phyloP scores from a whole-genome alignment of 2,329 filamentous ascomycete species.

The Tolypocladium ophioglossoides region DNA sequence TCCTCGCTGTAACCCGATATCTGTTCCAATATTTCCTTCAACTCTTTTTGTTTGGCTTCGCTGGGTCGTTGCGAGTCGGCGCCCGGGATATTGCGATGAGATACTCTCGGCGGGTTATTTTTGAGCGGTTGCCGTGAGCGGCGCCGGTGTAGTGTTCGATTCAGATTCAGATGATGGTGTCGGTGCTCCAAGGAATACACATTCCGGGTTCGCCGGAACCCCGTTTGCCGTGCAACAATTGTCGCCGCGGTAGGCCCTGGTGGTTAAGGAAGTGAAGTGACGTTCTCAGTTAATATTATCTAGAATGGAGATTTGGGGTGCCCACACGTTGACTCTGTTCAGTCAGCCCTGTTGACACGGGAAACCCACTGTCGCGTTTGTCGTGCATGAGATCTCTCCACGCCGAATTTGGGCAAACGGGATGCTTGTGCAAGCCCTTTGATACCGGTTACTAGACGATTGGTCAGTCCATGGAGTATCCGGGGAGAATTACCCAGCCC shows the following conservation, averaged over 20 bases:
- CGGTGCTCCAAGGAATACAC: neutral
- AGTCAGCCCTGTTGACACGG: neutral
- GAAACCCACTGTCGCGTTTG: neutral
- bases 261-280: neutral
- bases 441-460: neutral
- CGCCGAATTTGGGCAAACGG: neutral
- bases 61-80: slow-evolving; percentile 29
- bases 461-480: neutral
- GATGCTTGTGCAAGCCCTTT: neutral
- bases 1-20: slow-evolving; percentile 16
- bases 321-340: neutral
- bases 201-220: neutral
- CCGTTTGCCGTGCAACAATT: neutral
- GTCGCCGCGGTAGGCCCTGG: neutral
- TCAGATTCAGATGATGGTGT: neutral
- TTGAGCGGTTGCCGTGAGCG: slow-evolving; percentile 15
- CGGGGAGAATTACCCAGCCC: neutral
- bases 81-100: slow-evolving; percentile 33
- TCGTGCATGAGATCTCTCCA: neutral
- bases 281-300: neutral
- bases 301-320: neutral
- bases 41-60: slow-evolving; percentile 26
- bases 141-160: slow-evolving; percentile 11
- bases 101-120: slow-evolving; percentile 24
- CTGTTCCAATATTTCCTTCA: slow-evolving; percentile 30